These are phyloP conservation scores for Ceratocystis variospora DNA, from an alignment of 2,329 filamentous ascomycete genomes.

Conservation along the genomic window DNA sequence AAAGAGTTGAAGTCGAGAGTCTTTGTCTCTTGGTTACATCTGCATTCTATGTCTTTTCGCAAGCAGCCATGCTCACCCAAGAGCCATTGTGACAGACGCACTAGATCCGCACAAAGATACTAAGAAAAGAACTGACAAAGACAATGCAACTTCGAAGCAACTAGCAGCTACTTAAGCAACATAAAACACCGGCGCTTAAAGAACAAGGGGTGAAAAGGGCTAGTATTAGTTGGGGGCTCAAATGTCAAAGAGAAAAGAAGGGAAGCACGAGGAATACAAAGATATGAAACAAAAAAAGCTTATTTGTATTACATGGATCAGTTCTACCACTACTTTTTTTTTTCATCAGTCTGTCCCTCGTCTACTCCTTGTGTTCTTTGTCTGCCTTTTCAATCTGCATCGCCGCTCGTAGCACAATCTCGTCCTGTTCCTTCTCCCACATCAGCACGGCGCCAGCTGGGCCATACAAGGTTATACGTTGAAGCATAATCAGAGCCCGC, in stretches of 20 bases:
- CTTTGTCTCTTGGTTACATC: no score
- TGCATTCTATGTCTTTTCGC: no score
- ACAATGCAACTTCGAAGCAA: no score
- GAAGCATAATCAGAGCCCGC: conserved; percentile 2
- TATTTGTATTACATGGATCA: neutral
- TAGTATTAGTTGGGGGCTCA: neutral
- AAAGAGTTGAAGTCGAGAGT: no score
- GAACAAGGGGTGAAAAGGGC: neutral
- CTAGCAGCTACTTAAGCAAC: neutral
- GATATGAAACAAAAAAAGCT: neutral
- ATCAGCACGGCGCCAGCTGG: conserved; percentile 15
- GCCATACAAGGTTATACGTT: conserved; percentile 13
- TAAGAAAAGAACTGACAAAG: neutral
- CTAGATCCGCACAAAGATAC: neutral
- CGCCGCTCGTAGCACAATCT: conserved; percentile 13
- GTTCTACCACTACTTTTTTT: neutral
- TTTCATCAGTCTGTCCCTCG: neutral
- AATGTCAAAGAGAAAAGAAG: neutral
- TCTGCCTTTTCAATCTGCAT: conserved; percentile 15
- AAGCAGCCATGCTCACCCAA: no score
- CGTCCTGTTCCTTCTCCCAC: conserved; percentile 15
- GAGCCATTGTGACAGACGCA: no score
- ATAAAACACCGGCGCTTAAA: neutral
- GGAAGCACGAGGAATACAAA: neutral
- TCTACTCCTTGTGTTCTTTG: conserved; percentile 6